Conservation (phyloP, 2,329 filamentous ascomycete species). For the Claviceps sp. region DNA sequence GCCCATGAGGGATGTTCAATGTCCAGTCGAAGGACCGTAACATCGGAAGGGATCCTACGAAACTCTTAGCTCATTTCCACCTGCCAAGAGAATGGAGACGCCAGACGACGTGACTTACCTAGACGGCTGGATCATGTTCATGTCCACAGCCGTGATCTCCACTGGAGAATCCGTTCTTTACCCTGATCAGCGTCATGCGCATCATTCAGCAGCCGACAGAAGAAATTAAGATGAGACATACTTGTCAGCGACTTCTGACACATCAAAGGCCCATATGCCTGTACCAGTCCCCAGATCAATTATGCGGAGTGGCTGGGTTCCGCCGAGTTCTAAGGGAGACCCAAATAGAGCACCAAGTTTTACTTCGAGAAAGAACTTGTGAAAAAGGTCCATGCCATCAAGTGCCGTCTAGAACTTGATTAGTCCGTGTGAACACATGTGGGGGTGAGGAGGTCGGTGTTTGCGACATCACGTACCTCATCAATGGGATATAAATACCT, state of each 20-base stretch:
- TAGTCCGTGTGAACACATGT: neutral
- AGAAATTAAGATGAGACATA: neutral
- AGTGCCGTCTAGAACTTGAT: conserved; percentile 43
- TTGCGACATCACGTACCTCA: conserved; percentile 36
- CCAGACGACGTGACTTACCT: conserved; percentile 15
- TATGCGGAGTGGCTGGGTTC: conserved; percentile 23
- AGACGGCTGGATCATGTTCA: conserved; percentile 26
- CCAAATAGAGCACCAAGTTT: conserved; percentile 30
- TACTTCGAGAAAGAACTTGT: conserved; percentile 59
- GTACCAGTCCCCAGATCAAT: conserved; percentile 72
- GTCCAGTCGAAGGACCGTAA: conserved; percentile 46
- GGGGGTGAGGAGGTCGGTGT: neutral
- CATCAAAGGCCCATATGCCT: conserved; percentile 82
- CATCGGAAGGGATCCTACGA: conserved; percentile 53
- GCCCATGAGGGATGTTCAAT: conserved; percentile 60
- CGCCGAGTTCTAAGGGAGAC: conserved; percentile 7
- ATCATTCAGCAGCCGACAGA: neutral
- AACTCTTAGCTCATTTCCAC: conserved; percentile 8
- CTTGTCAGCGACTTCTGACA: conserved; percentile 38
- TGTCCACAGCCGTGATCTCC: conserved; percentile 25
- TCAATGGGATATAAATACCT: conserved; percentile 71
- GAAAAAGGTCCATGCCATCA: conserved; percentile 69
- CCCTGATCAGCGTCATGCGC: neutral
- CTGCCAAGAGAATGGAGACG: too few relatives aligned
- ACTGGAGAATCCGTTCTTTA: neutral